Evolutionary conservation across 768 basidiomycete species (phyloP), one percentile per base, ranked within the genome.

Genomic region (Psilocybe cyanescens): DNA sequence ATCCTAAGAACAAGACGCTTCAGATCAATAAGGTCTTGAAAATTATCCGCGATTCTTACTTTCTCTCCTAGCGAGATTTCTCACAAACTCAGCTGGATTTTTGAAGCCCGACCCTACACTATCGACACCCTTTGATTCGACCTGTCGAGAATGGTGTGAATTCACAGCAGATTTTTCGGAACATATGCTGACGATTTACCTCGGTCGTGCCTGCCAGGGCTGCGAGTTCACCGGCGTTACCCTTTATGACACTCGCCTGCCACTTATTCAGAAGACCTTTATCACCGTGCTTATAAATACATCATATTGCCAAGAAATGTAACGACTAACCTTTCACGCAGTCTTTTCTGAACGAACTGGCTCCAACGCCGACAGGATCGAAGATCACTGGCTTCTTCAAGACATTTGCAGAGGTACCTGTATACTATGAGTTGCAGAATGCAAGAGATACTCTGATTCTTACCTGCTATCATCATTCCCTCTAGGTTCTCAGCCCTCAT

Each of bases 231-330:
- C 85, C 92, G 0, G 94, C 91, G 69, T 98, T 97, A 3, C 95
- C 95, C 75, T 98, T 98, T 75, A 98, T 95, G 19, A 97, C 91
- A 16, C 90, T 89, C 9, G 90, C 87, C 73, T 96, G 94, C 86
- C 91, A 97, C 24, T 78, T 75, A 60, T 89, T 78, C 17, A 97
- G 75, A 11, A 97, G 79, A 58, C 86, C 92, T 87, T 31, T 35
- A 55, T 24, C 11, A 24, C 24, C 33, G 19, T 1, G 3, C 16
- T 6, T 4, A 48, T 46, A 48, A 30, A 16, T 19, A 29, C 17
- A 46, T 0, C 24, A 35, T 33, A 19, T n/a, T 28, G 30, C 8
- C 28, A 44, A 39, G 29, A 33, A 51, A 48, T 6, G 9, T 29
- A 17, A 11, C 9, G 16, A 67, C 78, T 41, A 65, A 90, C 91